Evolutionary conservation across 192 early-diverging fungal species (phyloP).

Genomic region (Cetraspora pellucida): DNA sequence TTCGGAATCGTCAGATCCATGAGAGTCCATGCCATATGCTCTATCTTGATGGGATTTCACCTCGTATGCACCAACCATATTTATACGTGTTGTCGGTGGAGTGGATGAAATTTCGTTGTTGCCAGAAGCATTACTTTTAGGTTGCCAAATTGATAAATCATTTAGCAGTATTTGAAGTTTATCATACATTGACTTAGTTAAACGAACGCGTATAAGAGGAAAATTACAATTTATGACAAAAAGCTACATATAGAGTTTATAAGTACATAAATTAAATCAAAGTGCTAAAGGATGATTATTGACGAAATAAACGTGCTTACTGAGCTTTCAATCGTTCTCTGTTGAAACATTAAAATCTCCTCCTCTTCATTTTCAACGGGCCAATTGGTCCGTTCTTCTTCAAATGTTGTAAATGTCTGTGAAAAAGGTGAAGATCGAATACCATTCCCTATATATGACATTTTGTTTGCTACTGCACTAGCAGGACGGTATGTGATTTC

Average conservation of each 20-base stretch:
- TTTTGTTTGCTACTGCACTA: slow-evolving; percentile 27
- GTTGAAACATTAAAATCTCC: slow-evolving; percentile 56
- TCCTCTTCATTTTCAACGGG: slow-evolving; percentile 60
- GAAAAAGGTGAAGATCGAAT: slow-evolving; percentile 45
- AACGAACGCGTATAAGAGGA: slow-evolving; percentile 38
- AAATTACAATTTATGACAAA: slow-evolving; percentile 49
- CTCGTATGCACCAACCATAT: neutral
- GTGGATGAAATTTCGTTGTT: neutral
- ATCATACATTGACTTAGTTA: slow-evolving; percentile 44
- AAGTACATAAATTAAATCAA: neutral
- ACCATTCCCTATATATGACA: slow-evolving; percentile 34
- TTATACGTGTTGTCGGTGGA: neutral
- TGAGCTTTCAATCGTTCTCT: slow-evolving; percentile 57
- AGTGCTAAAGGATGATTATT: neutral
- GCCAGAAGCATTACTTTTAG: slow-evolving; percentile 16
- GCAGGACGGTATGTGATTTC: slow-evolving; percentile 46
- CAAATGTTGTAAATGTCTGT: slow-evolving; percentile 43
- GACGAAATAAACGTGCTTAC: slow-evolving; percentile 43
- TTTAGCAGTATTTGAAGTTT: slow-evolving; percentile 48
- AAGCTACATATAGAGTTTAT: slow-evolving; percentile 33
- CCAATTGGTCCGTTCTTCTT: slow-evolving; percentile 53
- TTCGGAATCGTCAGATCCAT: neutral
- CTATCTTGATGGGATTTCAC: neutral
- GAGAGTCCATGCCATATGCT: neutral
- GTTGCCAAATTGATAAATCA: slow-evolving; percentile 50